Base-by-base conservation (phyloP, 2,329 filamentous ascomycete species). In the Cladophialophora immunda region DNA sequence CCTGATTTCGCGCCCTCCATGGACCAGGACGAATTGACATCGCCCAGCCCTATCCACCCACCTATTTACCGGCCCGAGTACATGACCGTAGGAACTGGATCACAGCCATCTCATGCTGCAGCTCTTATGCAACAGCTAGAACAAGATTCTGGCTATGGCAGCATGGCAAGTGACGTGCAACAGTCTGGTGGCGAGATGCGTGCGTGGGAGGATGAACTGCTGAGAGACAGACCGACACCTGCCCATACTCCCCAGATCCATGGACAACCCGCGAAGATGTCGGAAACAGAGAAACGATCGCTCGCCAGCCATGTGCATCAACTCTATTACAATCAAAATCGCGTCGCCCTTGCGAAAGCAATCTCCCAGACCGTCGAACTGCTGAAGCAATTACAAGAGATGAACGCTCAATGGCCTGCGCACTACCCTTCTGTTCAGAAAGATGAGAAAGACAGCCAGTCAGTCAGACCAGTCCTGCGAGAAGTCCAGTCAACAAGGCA, bases 401-500 rank as follows among this genome's bases (percentile, higher is more conserved):
- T 92, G 86, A 99, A 99, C 75, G 83, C 90, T 15, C 87, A 89
- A 75, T 98, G 95, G 95, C 95, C 95, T 1, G 94, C 94, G 34
- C 92, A 96, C 77, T 99, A 99, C 77, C 95, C 95, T 61, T 92
- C 94, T 1, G 89, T 94, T 2, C 89, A 93, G 76, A 84, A 88
- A 70, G 77, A 87, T 36, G 84, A 87, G 60, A 72, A 74, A 4
- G 75, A 77, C 15, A 34, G 69, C 2, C 47, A 76, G 77, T 7
- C 76, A 76, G 61, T 19, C 68, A 73, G 78, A 62, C 78, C 80
- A 8, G 64, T 71, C 5, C 63, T 81, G 34, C 74, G 77, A 1
- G 77, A 78, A 15, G 76, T 76, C 4, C 76, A 78, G 52, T 79
- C 80, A 1, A 75, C 76, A 29, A 67, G 76, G 47, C 76, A 77